A percentile compares a stretch with the other conserved stretches of the same genome.
Evolutionary conservation across 73 alveolate genomes (phyloP).

Genomic region (Blepharisma japonicum): DNA sequence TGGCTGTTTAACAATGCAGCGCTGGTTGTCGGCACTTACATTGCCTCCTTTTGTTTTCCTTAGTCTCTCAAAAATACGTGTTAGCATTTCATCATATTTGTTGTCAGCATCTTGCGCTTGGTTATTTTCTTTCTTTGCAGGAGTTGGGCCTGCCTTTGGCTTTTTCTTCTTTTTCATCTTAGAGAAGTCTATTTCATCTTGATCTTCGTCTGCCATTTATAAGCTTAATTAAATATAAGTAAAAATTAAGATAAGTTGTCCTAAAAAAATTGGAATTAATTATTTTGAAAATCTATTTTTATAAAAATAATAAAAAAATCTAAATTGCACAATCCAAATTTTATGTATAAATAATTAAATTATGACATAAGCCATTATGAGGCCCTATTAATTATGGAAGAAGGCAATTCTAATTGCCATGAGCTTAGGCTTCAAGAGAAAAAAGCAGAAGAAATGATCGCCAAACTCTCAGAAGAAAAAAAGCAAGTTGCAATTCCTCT

Average conservation of each 20-base stretch:
- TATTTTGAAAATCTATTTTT: too few species aligned
- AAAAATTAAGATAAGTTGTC: too few species aligned
- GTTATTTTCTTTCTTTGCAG: neutral
- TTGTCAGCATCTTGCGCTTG: conserved; percentile 24
- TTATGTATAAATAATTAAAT: too few species aligned
- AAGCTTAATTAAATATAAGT: too few species aligned
- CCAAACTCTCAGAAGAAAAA: neutral
- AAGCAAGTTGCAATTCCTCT: neutral
- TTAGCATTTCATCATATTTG: conserved; percentile 19
- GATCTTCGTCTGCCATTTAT: too few species aligned
- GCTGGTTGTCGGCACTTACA: neutral
- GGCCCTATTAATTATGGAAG: conserved; percentile 11
- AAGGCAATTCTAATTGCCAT: neutral
- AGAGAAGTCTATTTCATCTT: too few species aligned
- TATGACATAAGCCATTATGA: too few species aligned
- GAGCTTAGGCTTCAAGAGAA: conserved; percentile 17
- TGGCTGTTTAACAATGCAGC: conserved; percentile 41
- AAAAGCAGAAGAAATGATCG: conserved; percentile 6
- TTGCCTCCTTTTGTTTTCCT: conserved; percentile 5
- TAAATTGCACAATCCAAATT: too few species aligned
- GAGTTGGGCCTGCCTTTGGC: neutral
- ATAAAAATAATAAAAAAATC: too few species aligned
- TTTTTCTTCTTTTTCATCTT: conserved; percentile 20
- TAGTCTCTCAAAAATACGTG: neutral
- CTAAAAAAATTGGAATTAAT: too few species aligned